These are phyloP conservation scores for Tetrapyrgos nigripes DNA, from an alignment of 1,284 basidiomycete species.

Conservation along the genomic window DNA sequence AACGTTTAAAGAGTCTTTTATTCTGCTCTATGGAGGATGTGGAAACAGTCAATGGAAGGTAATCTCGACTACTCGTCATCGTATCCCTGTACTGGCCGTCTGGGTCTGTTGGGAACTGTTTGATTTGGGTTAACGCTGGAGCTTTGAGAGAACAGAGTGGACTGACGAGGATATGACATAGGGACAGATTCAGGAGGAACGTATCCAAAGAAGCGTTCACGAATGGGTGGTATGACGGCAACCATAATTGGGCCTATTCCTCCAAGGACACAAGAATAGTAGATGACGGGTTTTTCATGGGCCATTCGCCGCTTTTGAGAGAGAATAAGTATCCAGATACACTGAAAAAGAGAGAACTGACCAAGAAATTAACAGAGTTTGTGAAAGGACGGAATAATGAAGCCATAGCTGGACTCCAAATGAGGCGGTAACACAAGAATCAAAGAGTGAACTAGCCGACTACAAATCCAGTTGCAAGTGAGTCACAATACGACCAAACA, in stretches of 20 bases:
- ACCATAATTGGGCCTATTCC: slow-evolving; percentile 80
- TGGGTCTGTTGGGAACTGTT: slow-evolving; percentile 43
- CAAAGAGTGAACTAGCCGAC: neutral
- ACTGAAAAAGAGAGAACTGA: neutral
- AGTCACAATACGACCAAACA: slow-evolving; percentile 14
- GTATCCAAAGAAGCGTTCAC: slow-evolving; percentile 73
- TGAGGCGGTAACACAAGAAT: neutral
- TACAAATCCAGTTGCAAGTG: neutral
- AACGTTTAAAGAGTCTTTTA: neutral
- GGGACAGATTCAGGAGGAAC: slow-evolving; percentile 79
- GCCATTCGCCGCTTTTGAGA: slow-evolving; percentile 70
- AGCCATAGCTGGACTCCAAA: slow-evolving; percentile 5
- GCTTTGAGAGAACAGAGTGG: neutral
- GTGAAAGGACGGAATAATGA: slow-evolving; percentile 17
- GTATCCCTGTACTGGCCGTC: slow-evolving; percentile 46
- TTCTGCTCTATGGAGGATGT: neutral
- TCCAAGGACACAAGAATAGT: slow-evolving; percentile 86
- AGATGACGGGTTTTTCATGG: slow-evolving; percentile 93
- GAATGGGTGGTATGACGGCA: slow-evolving; percentile 80
- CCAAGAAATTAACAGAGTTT: slow-evolving; percentile 16
- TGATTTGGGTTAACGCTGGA: neutral
- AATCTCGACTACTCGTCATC: slow-evolving; percentile 43
- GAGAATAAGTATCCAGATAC: neutral
- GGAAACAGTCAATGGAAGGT: too few relatives aligned
- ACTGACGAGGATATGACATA: slow-evolving; percentile 87